Conservation (phyloP, 352 stramenopile genomes). For the Globisporangium recalcitrans region DNA sequence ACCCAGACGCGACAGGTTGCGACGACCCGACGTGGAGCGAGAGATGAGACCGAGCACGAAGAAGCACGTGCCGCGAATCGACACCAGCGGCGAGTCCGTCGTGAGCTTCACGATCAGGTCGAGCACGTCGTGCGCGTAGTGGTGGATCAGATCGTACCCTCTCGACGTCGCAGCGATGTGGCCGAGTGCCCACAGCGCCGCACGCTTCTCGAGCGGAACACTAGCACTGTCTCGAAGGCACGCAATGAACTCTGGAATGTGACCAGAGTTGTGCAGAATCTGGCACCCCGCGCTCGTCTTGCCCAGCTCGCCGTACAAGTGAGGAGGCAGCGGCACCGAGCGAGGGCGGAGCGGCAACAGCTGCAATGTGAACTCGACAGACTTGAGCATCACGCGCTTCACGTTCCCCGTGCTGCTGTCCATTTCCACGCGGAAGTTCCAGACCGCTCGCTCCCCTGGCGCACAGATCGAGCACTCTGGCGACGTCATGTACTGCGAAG, state of each 20-base stretch:
- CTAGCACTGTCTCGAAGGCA: constrained; percentile 77
- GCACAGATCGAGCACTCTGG: constrained; percentile 76
- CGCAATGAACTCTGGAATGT: constrained; percentile 81
- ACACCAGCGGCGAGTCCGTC: constrained; percentile 76
- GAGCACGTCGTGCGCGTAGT: constrained; percentile 78
- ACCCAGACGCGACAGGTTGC: constrained; percentile 63
- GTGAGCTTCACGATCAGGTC: constrained; percentile 86
- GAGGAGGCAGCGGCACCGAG: constrained; percentile 72
- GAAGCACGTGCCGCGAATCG: constrained; percentile 82
- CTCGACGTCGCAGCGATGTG: constrained; percentile 75
- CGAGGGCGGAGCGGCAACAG: constrained; percentile 72
- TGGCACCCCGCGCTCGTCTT: constrained; percentile 81
- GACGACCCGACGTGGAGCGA: constrained; percentile 51
- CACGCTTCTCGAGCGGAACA: constrained; percentile 79
- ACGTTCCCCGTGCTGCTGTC: constrained; percentile 52
- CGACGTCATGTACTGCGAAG: constrained; percentile 52
- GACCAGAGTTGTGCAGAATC: constrained; percentile 70
- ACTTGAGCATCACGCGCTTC: constrained; percentile 83
- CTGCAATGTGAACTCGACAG: constrained; percentile 86
- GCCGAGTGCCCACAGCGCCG: constrained; percentile 79
- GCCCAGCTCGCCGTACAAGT: constrained; percentile 82
- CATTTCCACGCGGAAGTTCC: constrained; percentile 89
- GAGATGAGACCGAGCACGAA: constrained; percentile 80
- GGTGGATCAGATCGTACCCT: constrained; percentile 76
- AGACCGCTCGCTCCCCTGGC: constrained; percentile 76